Percentiles rank a stretch among this genome's conserved stretches.
phyloP scores from a whole-genome alignment of 192 early-diverging fungal genomes.

The Backusella australiensis region DNA sequence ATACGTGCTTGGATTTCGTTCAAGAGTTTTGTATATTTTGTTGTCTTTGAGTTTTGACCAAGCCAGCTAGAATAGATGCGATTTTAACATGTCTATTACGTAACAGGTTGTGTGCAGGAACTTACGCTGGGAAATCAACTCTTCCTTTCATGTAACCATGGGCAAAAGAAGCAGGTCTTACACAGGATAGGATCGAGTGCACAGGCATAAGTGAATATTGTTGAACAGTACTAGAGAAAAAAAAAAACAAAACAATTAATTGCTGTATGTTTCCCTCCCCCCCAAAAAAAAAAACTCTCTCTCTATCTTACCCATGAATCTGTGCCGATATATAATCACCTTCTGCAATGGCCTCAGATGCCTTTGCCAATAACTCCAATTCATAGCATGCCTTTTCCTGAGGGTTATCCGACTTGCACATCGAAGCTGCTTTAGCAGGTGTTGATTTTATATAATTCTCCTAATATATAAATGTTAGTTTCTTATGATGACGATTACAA shows the following conservation, averaged over 20 bases:
- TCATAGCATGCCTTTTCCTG: conserved; percentile 32
- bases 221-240: conserved; percentile 57
- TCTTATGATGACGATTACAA: no score
- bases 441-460: conserved; percentile 37
- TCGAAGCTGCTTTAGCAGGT: conserved; percentile 10
- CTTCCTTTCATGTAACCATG: conserved; percentile 58
- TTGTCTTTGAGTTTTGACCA: conserved; percentile 84
- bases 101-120: background rate
- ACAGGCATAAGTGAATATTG: conserved; percentile 92
- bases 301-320: conserved; percentile 56
- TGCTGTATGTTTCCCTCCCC: no score
- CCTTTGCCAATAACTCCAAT: conserved; percentile 69
- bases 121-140: conserved; percentile 40
- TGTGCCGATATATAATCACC: conserved; percentile 76
- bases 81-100: background rate
- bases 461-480: conserved; percentile 1
- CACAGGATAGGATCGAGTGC: conserved; percentile 81
- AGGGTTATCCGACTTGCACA: background rate
- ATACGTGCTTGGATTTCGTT: conserved; percentile 87
- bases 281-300: no score
- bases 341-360: conserved; percentile 84
- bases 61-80: conserved; percentile 60
- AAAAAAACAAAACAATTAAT: background rate
- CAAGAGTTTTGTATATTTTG: conserved; percentile 68
- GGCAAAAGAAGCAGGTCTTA: conserved; percentile 79